Evolutionary conservation across 306 rosid species (phyloP).

Genomic region (Cucumis hystrix): DNA sequence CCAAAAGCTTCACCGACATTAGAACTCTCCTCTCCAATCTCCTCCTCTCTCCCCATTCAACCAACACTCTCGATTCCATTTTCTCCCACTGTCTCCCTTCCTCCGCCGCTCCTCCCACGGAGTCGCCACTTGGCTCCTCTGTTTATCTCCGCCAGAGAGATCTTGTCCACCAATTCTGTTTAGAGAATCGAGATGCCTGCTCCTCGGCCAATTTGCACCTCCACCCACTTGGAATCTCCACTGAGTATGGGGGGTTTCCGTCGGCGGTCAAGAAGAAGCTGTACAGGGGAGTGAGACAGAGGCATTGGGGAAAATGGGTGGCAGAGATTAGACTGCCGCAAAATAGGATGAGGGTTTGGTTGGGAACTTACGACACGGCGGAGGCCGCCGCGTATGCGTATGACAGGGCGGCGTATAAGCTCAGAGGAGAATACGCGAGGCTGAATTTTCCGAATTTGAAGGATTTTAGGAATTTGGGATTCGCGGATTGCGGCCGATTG

Average conservation of each 20-base stretch:
- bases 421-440: slow-evolving; percentile 87
- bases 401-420: slow-evolving; percentile 89
- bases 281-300: slow-evolving; percentile 98
- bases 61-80: slow-evolving; percentile 78
- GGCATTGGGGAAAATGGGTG: slow-evolving; percentile 99
- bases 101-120: slow-evolving; percentile 12
- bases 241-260: neutral
- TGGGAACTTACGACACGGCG: slow-evolving; percentile 89
- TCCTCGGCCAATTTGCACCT: neutral
- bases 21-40: neutral
- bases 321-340: slow-evolving; percentile 95
- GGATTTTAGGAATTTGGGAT: slow-evolving; percentile 60
- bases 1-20: slow-evolving; percentile 18
- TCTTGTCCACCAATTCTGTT: slow-evolving; percentile 53
- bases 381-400: slow-evolving; percentile 97
- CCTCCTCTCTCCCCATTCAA: slow-evolving; percentile 20
- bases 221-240: neutral
- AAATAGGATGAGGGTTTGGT: slow-evolving; percentile 93
- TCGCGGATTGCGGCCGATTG: slow-evolving; percentile 42
- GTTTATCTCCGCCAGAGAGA: slow-evolving; percentile 77
- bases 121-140: slow-evolving; percentile 52
- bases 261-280: slow-evolving; percentile 53
- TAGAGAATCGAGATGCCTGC: neutral
- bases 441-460: slow-evolving; percentile 75
- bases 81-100: slow-evolving; percentile 41